Conservation (phyloP, 1,284 basidiomycete species). For the Peniophora sp. region DNA sequence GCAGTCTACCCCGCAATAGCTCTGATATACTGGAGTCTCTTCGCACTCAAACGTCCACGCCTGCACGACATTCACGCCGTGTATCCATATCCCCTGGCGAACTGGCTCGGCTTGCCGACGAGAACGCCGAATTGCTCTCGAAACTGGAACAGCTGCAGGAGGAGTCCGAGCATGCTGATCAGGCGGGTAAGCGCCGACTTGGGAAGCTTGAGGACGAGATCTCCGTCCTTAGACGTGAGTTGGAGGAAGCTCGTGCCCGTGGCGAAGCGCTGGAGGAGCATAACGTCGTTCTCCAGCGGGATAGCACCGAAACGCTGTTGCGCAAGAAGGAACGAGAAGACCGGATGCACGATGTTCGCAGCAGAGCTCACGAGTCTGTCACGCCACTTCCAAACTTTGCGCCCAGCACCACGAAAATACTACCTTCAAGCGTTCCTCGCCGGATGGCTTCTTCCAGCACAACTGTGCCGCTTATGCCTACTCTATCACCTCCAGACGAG, state of each 20-base stretch:
- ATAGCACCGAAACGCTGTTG: conserved; percentile 34
- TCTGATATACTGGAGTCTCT: conserved; percentile 13
- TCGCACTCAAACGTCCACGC: too few species aligned
- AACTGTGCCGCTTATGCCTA: background rate
- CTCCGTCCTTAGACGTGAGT: conserved; percentile 54
- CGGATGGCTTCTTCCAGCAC: background rate
- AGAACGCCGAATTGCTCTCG: conserved; percentile 71
- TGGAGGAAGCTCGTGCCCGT: conserved; percentile 61
- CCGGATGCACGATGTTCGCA: conserved; percentile 35
- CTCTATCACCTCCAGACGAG: background rate
- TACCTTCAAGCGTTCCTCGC: conserved; percentile 18
- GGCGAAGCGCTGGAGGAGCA: conserved; percentile 66
- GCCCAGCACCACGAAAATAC: conserved; percentile 34
- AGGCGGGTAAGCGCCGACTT: conserved; percentile 58
- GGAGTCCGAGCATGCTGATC: conserved; percentile 60
- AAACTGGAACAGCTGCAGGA: conserved; percentile 69
- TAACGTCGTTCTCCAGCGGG: conserved; percentile 22
- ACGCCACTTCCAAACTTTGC: conserved; percentile 47
- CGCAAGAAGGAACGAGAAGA: conserved; percentile 52
- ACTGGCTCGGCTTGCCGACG: conserved; percentile 63
- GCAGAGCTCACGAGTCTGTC: conserved; percentile 24
- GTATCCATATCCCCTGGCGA: conserved; percentile 65
- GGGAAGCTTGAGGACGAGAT: conserved; percentile 75
- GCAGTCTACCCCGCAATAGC: conserved; percentile 24
- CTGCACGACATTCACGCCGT: conserved; percentile 34